These are phyloP conservation scores for Fraxinus xanthoxyloides DNA, from an alignment of 305 asterid species.

Conservation along the genomic window DNA sequence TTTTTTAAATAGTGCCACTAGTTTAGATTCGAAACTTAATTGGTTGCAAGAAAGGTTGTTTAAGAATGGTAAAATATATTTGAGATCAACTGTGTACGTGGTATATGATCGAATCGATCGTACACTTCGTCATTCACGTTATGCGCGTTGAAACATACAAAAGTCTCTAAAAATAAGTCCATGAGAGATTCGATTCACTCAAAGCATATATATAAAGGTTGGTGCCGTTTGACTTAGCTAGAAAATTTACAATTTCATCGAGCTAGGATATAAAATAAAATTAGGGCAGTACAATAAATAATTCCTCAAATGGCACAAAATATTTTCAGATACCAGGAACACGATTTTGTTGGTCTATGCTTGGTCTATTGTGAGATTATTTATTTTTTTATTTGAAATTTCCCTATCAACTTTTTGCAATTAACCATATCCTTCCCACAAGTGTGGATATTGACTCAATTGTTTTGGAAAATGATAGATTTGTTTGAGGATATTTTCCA, in stretches of 20 bases:
- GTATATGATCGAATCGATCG: not conserved
- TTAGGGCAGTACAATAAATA: not conserved
- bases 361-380: constrained; percentile 16
- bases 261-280: not conserved
- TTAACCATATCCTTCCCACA: constrained; percentile 25
- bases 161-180: not conserved
- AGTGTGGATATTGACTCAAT: constrained; percentile 21
- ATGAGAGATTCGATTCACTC: not conserved
- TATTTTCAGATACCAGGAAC: constrained; percentile 18
- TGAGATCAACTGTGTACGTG: not conserved
- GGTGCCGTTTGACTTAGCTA: not conserved
- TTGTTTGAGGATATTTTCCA: not conserved
- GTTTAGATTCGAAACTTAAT: not conserved
- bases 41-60: not conserved
- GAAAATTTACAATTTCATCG: not conserved
- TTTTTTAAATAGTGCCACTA: not conserved
- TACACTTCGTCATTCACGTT: not conserved
- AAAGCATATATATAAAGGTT: not conserved
- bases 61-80: not conserved
- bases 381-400: not conserved
- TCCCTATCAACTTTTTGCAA: constrained; percentile 1
- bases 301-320: not conserved
- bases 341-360: constrained; percentile 1
- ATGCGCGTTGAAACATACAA: not conserved
- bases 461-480: constrained; percentile 14